A percentile compares a stretch with the other conserved stretches of the same genome.
Conservation (phyloP, 2,329 filamentous ascomycete genomes). For the Keithomyces neogunnii region DNA sequence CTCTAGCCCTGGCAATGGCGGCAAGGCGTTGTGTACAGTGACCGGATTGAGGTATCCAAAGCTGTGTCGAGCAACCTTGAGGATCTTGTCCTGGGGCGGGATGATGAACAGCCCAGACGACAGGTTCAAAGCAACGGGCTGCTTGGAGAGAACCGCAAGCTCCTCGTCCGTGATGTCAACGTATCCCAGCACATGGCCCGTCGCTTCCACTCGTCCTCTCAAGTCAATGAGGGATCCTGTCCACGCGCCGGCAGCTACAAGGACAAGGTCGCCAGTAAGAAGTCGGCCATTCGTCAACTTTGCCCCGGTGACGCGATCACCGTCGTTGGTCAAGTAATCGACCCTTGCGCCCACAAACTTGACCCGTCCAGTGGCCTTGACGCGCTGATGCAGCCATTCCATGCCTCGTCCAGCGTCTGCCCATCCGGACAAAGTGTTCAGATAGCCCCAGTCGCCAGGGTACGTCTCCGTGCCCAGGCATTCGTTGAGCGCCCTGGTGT, state of each 20-base stretch:
- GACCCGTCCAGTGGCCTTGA: conserved; percentile 47
- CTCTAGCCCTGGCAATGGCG: conserved; percentile 17
- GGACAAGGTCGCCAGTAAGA: conserved; percentile 57
- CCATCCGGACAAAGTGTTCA: conserved; percentile 72
- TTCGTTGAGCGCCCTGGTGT: conserved; percentile 32
- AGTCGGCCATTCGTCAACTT: conserved; percentile 25
- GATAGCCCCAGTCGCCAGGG: conserved; percentile 60
- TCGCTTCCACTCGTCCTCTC: conserved; percentile 66
- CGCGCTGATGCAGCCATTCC: conserved; percentile 49
- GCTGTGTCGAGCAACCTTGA: conserved; percentile 63
- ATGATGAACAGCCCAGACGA: conserved; percentile 67
- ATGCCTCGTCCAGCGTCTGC: conserved; percentile 67
- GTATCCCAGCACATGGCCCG: conserved; percentile 75
- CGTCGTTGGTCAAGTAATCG: conserved; percentile 30
- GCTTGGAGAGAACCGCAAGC: conserved; percentile 51
- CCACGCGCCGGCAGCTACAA: conserved; percentile 86
- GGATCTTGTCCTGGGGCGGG: conserved; percentile 50
- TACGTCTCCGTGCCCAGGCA: conserved; percentile 39
- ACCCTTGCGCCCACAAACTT: conserved; percentile 44
- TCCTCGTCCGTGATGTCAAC: conserved; percentile 65
- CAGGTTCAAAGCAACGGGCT: conserved; percentile 68
- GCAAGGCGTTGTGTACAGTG: conserved; percentile 24
- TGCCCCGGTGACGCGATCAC: conserved; percentile 44
- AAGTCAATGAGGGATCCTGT: conserved; percentile 70
- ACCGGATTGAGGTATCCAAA: conserved; percentile 57